Evolutionary conservation across 2,329 filamentous ascomycete genomes (phyloP).

Genomic region (Neonectria sp.): DNA sequence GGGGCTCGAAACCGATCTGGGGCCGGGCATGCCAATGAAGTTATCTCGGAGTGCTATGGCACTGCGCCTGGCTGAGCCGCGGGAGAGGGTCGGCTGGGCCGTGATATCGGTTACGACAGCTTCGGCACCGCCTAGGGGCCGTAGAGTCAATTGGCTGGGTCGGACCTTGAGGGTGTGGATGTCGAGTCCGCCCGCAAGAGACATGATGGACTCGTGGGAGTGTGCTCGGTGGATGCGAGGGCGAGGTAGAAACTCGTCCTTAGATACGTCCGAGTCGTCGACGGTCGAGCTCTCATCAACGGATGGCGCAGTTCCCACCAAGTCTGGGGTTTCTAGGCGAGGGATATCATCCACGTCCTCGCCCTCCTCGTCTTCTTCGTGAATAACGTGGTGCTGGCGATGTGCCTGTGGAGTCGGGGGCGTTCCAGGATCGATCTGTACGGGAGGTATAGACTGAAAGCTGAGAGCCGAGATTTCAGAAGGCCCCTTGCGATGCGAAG

Average conservation of each 20-base stretch:
- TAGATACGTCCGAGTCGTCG: conserved; percentile 49
- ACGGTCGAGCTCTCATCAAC: conserved; percentile 55
- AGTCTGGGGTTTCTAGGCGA: conserved; percentile 43
- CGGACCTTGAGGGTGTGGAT: conserved; percentile 86
- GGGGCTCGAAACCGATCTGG: conserved; percentile 52
- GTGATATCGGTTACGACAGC: conserved; percentile 72
- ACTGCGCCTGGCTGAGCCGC: conserved; percentile 62
- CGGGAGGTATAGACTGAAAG: conserved; percentile 59
- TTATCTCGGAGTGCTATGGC: conserved; percentile 72
- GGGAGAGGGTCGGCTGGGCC: conserved; percentile 71
- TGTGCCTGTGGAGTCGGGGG: conserved; percentile 39
- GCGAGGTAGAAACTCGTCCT: conserved; percentile 56
- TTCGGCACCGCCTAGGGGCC: conserved; percentile 67
- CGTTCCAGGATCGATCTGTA: conserved; percentile 54
- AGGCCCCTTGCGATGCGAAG: conserved; percentile 67
- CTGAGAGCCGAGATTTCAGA: conserved; percentile 71
- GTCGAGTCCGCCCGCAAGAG: conserved; percentile 88
- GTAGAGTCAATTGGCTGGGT: conserved; percentile 80
- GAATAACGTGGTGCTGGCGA: conserved; percentile 49
- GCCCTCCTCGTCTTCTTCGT: conserved; percentile 57
- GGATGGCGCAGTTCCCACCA: conserved; percentile 48
- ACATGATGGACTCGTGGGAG: conserved; percentile 93
- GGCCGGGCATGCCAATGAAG: conserved; percentile 57
- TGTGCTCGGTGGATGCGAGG: conserved; percentile 73
- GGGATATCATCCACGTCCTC: conserved; percentile 38